phyloP scores from a whole-genome alignment of 495 filamentous ascomycete species.

The Cairneyella variabilis region DNA sequence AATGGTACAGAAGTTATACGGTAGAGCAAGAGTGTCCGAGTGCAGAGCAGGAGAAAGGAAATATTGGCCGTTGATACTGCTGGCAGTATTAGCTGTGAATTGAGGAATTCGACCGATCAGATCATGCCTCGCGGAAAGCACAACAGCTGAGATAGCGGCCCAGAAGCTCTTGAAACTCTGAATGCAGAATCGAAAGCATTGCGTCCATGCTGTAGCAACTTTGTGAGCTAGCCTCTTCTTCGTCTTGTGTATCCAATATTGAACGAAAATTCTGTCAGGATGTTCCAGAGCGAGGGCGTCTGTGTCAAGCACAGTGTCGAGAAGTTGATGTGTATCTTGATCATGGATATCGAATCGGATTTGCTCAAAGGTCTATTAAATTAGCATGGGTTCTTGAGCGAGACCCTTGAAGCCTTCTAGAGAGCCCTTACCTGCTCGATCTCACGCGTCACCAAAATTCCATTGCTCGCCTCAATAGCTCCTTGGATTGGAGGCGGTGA shows the following conservation, averaged over 20 bases:
- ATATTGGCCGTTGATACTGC: too few relatives aligned
- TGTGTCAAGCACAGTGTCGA: constrained; percentile 2
- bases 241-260: constrained; percentile 10
- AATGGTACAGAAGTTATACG: background rate
- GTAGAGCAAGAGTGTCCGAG: background rate
- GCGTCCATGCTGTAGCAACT: background rate
- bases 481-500: constrained; percentile 4
- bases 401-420: too few relatives aligned
- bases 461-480: background rate
- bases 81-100: too few relatives aligned
- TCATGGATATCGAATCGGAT: constrained; percentile 4
- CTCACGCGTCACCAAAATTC: constrained; percentile 3
- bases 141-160: background rate
- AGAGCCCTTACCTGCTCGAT: background rate
- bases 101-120: background rate
- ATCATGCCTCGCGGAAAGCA: background rate
- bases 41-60: background rate
- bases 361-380: constrained; percentile 6
- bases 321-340: constrained; percentile 2
- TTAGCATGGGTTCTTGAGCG: constrained; percentile 5
- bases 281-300: background rate
- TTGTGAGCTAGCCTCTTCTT: background rate
- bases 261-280: constrained; percentile 2
- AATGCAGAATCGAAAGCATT: background rate
- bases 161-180: background rate